A percentile compares a stretch with the other conserved stretches of the same genome.
These are phyloP conservation scores for Epichloe amarillans DNA, from an alignment of 2,329 filamentous ascomycete genomes.

Conservation along the genomic window DNA sequence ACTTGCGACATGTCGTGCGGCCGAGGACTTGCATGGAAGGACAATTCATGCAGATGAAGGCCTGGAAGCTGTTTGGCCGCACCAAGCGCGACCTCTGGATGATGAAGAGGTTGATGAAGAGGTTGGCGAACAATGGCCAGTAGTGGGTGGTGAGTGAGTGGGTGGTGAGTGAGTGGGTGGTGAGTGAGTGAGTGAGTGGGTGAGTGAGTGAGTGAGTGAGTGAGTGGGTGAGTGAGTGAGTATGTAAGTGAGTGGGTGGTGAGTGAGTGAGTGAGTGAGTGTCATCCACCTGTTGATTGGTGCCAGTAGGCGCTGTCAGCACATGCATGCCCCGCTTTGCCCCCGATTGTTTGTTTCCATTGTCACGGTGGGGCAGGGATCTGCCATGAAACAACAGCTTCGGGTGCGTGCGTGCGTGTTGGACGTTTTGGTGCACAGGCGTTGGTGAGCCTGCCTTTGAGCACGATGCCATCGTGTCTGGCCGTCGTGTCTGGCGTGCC, in stretches of 20 bases:
- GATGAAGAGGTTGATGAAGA: too few relatives aligned
- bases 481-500: not conserved
- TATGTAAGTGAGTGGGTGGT: not conserved
- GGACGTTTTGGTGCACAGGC: not conserved
- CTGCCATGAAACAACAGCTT: slow-evolving; percentile 1
- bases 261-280: not conserved
- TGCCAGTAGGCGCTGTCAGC: not conserved
- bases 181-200: too few relatives aligned
- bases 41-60: not conserved
- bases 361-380: not conserved
- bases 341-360: not conserved
- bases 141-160: too few relatives aligned
- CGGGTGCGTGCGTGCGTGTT: slow-evolving; percentile 4
- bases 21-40: not conserved
- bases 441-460: not conserved
- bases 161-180: too few relatives aligned
- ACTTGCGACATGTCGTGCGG: too few relatives aligned
- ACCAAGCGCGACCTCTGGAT: not conserved
- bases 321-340: not conserved
- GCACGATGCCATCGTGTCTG: not conserved
- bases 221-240: too few relatives aligned
- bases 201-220: too few relatives aligned
- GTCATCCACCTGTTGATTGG: not conserved
- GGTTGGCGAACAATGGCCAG: too few relatives aligned
- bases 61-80: not conserved